A percentile compares a stretch with the other conserved stretches of the same genome.
Evolutionary conservation across 2,329 filamentous ascomycete species (phyloP).

Genomic region (Claviceps quebecensis): DNA sequence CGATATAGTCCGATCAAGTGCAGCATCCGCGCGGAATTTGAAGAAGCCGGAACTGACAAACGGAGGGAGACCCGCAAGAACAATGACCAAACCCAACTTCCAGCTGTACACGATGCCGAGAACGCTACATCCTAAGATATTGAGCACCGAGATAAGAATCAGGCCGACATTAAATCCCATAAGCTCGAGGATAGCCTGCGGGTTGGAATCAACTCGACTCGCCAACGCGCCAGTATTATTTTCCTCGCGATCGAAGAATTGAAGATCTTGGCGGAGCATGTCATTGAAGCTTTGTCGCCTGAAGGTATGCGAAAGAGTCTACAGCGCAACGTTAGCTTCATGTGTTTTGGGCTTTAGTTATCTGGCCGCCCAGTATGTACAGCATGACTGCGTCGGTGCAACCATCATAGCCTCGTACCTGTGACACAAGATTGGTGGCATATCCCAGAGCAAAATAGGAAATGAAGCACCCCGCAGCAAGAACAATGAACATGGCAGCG

Average conservation of each 20-base stretch:
- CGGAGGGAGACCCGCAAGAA: slow-evolving; percentile 26
- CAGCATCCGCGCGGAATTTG: slow-evolving; percentile 26
- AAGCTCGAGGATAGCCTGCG: slow-evolving; percentile 26
- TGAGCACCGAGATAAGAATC: slow-evolving; percentile 23
- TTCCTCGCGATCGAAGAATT: slow-evolving; percentile 27
- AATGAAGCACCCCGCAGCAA: slow-evolving; percentile 30
- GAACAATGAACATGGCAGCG: slow-evolving; percentile 39
- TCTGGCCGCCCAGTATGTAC: background rate
- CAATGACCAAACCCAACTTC: slow-evolving; percentile 35
- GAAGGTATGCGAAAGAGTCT: slow-evolving; percentile 16
- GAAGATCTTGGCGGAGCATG: slow-evolving; percentile 26
- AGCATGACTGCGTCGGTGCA: background rate
- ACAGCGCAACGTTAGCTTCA: background rate
- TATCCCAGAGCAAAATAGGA: slow-evolving; percentile 28
- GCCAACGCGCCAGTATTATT: slow-evolving; percentile 25
- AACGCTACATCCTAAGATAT: slow-evolving; percentile 23
- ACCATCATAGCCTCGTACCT: slow-evolving; percentile 7
- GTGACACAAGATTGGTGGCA: slow-evolving; percentile 19
- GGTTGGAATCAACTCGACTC: slow-evolving; percentile 22
- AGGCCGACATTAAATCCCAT: slow-evolving; percentile 29
- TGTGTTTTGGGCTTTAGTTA: background rate
- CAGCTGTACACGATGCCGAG: slow-evolving; percentile 30
- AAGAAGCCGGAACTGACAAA: slow-evolving; percentile 23
- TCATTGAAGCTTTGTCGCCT: slow-evolving; percentile 14
- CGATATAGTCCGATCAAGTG: slow-evolving; percentile 22